Base-by-base conservation (phyloP, 1,284 basidiomycete species). In the Wallemia hederae region DNA sequence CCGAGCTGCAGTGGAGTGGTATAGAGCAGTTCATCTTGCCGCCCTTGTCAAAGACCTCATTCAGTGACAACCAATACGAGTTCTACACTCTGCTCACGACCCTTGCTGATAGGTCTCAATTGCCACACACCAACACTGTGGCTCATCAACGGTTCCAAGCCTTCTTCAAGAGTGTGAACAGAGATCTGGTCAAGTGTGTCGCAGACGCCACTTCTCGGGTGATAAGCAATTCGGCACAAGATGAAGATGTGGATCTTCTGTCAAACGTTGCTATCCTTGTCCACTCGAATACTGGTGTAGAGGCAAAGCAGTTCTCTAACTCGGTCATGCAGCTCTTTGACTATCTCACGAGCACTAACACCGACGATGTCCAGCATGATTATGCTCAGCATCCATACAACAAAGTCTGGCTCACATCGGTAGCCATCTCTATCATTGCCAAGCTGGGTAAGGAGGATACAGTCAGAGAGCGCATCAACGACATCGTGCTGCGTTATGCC, bases 21-120 rank as follows among this genome's bases (percentile, higher is more conserved):
- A 62, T 70, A 22, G 70, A 72, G 63, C 71, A 72, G 62, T 72
- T 72, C 65, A 57, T 72, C 1, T 64, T 72, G 2, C 67, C 70
- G 1, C 68, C 69, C 59, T 62, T 70, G 63, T 66, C 1, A 66
- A 67, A 3, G 62, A 27, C 22, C 1, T 27, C 15, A 39, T 39
- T n/a, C n/a, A 2, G 11, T 27, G 24, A 3, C 56, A 33, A 29
- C n/a, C 19, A 26, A 24, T 19, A 19, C 25, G 31, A 31, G 5
- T 69, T 80, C 1, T 64, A 71, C 39, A 49, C 39, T n/a, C n/a
- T 49, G 9, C n/a, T 49, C 14, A n/a, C 39, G 5, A 49, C 39
- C 5, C 19, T 49, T 7, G 39, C 39, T 49, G 39, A 49, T 5
- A 9, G 39, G 11, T 7, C 39, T 5, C 39, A 49, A n/a, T 22